Conservation (phyloP, 2,329 filamentous ascomycete species). For the Claviceps lovelessii region DNA sequence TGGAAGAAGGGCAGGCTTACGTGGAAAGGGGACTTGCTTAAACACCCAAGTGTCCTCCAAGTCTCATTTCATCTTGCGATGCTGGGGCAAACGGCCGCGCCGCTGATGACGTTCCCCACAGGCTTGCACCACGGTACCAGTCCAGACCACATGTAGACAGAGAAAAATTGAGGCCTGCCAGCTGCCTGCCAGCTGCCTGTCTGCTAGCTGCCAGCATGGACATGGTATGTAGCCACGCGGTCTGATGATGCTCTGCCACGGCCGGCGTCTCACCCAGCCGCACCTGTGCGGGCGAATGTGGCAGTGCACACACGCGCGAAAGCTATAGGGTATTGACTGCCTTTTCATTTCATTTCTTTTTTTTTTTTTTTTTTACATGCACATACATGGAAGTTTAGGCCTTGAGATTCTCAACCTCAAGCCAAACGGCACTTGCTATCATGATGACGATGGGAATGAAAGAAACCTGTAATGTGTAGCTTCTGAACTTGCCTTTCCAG, state of each 20-base stretch:
- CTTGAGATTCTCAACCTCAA: background rate
- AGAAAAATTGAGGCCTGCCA: background rate
- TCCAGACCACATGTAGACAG: background rate
- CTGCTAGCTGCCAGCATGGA: too few species aligned
- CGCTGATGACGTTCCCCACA: conserved; percentile 26
- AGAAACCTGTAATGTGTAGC: background rate
- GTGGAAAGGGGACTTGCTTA: background rate
- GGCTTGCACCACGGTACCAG: background rate
- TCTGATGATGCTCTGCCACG: background rate
- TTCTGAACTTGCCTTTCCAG: background rate
- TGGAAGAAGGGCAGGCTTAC: background rate
- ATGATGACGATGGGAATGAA: background rate
- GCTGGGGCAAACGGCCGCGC: conserved; percentile 4
- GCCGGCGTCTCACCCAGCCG: background rate
- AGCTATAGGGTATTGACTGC: background rate
- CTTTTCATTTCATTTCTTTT: too few species aligned
- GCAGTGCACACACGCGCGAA: background rate
- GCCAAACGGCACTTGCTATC: background rate
- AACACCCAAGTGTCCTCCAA: background rate
- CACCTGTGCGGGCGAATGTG: background rate
- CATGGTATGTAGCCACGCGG: background rate
- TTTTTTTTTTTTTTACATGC: too few species aligned
- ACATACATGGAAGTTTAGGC: background rate
- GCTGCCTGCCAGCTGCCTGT: background rate
- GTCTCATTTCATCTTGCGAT: conserved; percentile 1